These are phyloP conservation scores for Funneliformis mosseae DNA, from an alignment of 192 early-diverging fungal species.

Conservation along the genomic window DNA sequence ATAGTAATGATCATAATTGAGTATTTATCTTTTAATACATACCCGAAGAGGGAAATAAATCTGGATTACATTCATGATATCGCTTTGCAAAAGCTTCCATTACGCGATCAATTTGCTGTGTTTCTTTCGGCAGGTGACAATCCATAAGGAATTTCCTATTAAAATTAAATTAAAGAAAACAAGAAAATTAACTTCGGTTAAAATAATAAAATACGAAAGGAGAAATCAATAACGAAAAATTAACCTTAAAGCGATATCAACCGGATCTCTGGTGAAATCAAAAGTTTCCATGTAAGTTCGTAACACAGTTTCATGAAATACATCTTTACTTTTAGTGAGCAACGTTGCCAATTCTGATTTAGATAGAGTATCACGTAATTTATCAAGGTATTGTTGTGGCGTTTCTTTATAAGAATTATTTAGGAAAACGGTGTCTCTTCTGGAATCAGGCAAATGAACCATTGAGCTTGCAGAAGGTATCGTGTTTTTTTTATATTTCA, in stretches of 20 bases:
- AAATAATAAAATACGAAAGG: background rate
- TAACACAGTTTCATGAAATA: slow-evolving; percentile 59
- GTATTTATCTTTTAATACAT: background rate
- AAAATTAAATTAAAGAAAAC: background rate
- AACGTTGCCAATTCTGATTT: slow-evolving; percentile 55
- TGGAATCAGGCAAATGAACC: background rate
- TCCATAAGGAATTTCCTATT: slow-evolving; percentile 69
- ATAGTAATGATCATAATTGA: background rate
- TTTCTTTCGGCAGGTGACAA: slow-evolving; percentile 76
- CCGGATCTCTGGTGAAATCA: slow-evolving; percentile 62
- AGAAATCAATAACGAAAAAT: background rate
- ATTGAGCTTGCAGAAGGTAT: slow-evolving; percentile 2
- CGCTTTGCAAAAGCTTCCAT: slow-evolving; percentile 72
- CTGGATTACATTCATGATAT: slow-evolving; percentile 71
- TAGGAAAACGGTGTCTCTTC: background rate
- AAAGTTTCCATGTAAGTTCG: slow-evolving; percentile 61
- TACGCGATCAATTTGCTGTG: slow-evolving; percentile 83
- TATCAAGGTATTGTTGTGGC: slow-evolving; percentile 45
- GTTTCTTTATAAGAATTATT: slow-evolving; percentile 39
- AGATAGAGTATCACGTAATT: slow-evolving; percentile 47
- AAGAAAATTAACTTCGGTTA: background rate
- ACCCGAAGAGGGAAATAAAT: slow-evolving; percentile 58
- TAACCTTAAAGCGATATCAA: slow-evolving; percentile 66
- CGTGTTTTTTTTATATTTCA: background rate
- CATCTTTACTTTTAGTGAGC: slow-evolving; percentile 55